Evolutionary conservation across 768 basidiomycete species (phyloP).

Genomic region (Russula sp.): DNA sequence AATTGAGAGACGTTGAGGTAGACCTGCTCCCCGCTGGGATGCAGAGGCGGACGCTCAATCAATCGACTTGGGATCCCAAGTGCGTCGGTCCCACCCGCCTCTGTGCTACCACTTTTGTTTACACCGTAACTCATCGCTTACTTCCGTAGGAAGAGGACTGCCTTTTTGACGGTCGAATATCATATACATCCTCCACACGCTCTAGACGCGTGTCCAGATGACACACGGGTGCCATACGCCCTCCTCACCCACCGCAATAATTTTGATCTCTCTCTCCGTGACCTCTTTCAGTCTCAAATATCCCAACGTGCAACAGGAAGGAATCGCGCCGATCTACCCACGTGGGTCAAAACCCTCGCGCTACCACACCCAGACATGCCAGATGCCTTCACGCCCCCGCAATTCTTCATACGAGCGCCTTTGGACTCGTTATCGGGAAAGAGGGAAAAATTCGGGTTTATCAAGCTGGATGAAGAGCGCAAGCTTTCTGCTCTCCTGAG

Average conservation of each 20-base stretch:
- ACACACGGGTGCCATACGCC: conserved; percentile 37
- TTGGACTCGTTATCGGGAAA: conserved; percentile 28
- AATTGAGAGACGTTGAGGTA: conserved; percentile 61
- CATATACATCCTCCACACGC: conserved; percentile 52
- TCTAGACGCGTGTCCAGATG: conserved; percentile 37
- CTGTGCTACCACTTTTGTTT: neutral
- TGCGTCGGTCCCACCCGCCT: conserved; percentile 30
- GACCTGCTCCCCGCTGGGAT: conserved; percentile 78
- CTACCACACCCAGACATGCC: conserved; percentile 50
- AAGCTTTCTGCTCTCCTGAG: conserved; percentile 46
- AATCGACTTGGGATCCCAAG: conserved; percentile 81
- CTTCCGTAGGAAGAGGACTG: conserved; percentile 52
- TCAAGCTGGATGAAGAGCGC: conserved; percentile 49
- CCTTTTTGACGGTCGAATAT: conserved; percentile 68
- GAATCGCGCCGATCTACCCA: conserved; percentile 41
- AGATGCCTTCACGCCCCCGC: conserved; percentile 49
- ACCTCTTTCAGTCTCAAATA: conserved; percentile 44
- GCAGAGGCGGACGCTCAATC: conserved; percentile 70
- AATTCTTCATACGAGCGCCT: conserved; percentile 53
- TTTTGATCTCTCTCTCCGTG: conserved; percentile 44
- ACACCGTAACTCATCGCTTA: neutral
- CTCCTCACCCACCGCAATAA: conserved; percentile 62
- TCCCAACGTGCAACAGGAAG: conserved; percentile 38
- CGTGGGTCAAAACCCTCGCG: conserved; percentile 53
- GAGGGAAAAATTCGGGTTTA: conserved; percentile 35